Conservation (phyloP, 345 rosid genomes). For the Orychophragmus violaceus region DNA sequence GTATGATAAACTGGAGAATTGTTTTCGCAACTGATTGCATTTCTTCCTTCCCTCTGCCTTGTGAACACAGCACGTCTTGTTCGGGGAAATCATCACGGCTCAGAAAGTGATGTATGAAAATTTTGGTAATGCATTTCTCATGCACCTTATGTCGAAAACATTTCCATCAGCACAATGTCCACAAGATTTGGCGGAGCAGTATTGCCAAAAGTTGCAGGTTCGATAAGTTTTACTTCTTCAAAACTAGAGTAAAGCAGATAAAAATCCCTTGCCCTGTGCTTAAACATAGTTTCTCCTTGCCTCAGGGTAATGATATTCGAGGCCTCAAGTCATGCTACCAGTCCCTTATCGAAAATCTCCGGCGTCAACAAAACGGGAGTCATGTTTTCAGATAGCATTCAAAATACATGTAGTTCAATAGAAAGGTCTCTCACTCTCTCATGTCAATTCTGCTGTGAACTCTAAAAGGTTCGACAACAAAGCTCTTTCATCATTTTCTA, state of each 20-base stretch:
- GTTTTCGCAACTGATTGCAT: neutral
- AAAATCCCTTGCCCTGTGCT: neutral
- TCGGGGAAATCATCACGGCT: constrained; percentile 77
- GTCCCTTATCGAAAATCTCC: constrained; percentile 60
- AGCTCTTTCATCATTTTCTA: neutral
- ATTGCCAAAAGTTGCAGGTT: constrained; percentile 92
- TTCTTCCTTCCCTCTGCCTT: constrained; percentile 1
- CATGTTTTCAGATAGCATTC: constrained; percentile 77
- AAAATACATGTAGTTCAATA: neutral
- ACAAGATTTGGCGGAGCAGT: constrained; percentile 65
- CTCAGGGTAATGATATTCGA: constrained; percentile 69
- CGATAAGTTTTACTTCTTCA: neutral
- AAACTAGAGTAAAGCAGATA: neutral
- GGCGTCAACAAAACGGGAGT: constrained; percentile 72
- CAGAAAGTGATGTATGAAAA: constrained; percentile 95
- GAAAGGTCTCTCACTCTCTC: constrained; percentile 10
- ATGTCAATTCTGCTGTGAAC: constrained; percentile 6
- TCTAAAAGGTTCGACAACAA: neutral
- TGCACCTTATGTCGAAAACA: constrained; percentile 50
- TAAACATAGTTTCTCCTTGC: neutral
- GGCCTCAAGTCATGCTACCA: constrained; percentile 63
- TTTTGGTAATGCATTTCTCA: constrained; percentile 73
- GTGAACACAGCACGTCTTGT: constrained; percentile 65
- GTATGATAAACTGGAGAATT: neutral
- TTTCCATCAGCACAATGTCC: constrained; percentile 55